Base-by-base conservation (phyloP, 768 basidiomycete genomes). In the Auricularia sp. region DNA sequence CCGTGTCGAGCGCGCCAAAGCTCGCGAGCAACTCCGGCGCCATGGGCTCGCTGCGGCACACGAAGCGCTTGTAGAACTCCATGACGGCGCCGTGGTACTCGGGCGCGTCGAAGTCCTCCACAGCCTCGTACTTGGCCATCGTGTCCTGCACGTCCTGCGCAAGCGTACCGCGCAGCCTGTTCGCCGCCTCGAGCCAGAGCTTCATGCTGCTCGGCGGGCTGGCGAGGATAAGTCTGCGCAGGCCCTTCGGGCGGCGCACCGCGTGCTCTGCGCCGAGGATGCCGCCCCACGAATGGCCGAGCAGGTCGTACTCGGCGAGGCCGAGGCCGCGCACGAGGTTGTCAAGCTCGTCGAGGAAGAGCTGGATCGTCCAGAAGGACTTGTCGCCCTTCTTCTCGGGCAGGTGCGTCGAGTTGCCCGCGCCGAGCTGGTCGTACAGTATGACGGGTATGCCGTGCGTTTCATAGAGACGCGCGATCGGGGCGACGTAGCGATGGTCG, bases 361-460 rank as follows among this genome's bases (percentile, higher is more conserved):
- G 66, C 6, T 65, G 34, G 18, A 62, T 34, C 4, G 61, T 62
- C 66, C 66, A 67, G 64, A 67, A 67, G 6, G 33, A 21, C 23
- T 36, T 11, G 56, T 59, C 34, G 56, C 56, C 56, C 12, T 35
- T 44, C 64, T 67, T 64, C 39, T 67, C 66, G 16, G 21, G 23
- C 34, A 67, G 56, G 54, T 67, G 66, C 36, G 60, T 67, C 4
- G 59, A 61, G 39, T 42, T 35, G 23, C 64, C 66, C 60, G 44
- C 35, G 16, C 66, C 66, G 59, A 67, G 33, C 64, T 66, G 66
- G 60, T 66, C 66, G 63, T 66, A 66, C 6, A 66, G 60, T 29
- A 66, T 61, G 12, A 66, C 66, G 14, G 66, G 54, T 6, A 61
- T 47, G n/a, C 14, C 11, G 36, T 59, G n/a, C 35, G 21, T 18